Evolutionary conservation across 2,329 filamentous ascomycete genomes (phyloP), one percentile per base, ranked within the genome.

Genomic region (Verticillium isaacii): DNA sequence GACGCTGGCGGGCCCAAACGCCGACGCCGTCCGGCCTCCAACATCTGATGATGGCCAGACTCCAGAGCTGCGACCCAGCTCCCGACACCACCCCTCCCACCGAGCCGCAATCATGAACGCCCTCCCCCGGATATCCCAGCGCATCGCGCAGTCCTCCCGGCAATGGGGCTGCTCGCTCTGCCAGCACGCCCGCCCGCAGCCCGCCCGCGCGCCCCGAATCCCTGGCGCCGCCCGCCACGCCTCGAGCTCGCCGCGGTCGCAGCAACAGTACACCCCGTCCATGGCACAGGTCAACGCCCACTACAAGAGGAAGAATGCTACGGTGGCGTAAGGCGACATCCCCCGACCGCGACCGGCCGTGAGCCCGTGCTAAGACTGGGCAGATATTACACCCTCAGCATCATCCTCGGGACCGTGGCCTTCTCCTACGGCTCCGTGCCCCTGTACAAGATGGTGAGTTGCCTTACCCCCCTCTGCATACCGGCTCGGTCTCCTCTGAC

Each of bases 371-470:
- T 72, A 57, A 71, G 66, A 60, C 54, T 32, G 25, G 36, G 37
- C 67, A 90, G 87, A 75, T 89, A 87, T 78, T 95, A 94, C 73
- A 85, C 88, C 15, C 75, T 93, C 65, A 92, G 89, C 72, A 80
- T 92, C 64, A 92, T 94, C 62, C 77, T 95, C 59, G 91, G 89
- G 61, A 93, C 91, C 5, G 88, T 93, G 23, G 90, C 90, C 3
- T 78, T 95, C 39, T 90, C 90, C 1, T 95, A 95, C 71, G 91
- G 91, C 67, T 92, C 90, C 12, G 92, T 95, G 57, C 92, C 92
- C 1, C 79, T 95, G 73, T 96, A 96, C 76, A 94, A 94, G 75
- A 94, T 93, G 89, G 89, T 91, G 74, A 50, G 75, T 55, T 55
- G 52, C 12, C 32, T 19, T 32, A 29, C 41, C 36, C 17, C 25